Base-by-base conservation (phyloP, 2,329 filamentous ascomycete species). In the Emmonsia crescens region DNA sequence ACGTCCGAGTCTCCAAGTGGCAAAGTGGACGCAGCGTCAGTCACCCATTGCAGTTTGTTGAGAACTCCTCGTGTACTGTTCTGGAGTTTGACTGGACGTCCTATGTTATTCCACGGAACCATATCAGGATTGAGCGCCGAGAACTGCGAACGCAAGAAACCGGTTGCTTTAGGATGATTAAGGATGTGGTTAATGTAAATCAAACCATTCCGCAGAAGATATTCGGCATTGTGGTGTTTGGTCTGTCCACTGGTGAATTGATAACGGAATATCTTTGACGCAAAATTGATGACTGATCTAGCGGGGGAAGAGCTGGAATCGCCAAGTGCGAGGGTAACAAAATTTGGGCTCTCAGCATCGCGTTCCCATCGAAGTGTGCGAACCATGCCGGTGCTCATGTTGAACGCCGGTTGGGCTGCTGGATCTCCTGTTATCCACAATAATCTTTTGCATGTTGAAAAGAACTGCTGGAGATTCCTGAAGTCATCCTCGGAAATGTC, bases 371-470 rank as follows among this genome's bases (percentile, higher is more conserved):
- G 70, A 29, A 74, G 65, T 3, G 70, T 69, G 14, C 74, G 67
- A 36, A 73, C 66, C 19, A 76, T 59, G 10, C 74, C 74, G n/a
- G 69, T 61, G 36, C 72, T 66, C 40, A 73, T 66, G 31, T 68
- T 68, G 16, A 73, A 65, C 16, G 69, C 64, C 2, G 74, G 74
- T 5, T 68, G 61, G 16, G 66, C 52, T 36, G 66, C 63, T 0
- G 67, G 62, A 44, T 72, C 71, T 1, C 65, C 66, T 2, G 73
- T 75, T 27, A 76, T 62, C 74, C 74, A 76, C 8, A 76, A 63
- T 12, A 75, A 59, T 0, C 65, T 64, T 58, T 65, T 64, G 63
- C 64, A 67, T 8, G 62, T 68, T 12, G 68, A 63, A 38, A 74
- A 62, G 16, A 73, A 52, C 10, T 68, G 66, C 10, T 67, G 67